These are phyloP conservation scores for Lolium perenne DNA, from an alignment of 176 grass and related monocot genomes.

Conservation along the genomic window DNA sequence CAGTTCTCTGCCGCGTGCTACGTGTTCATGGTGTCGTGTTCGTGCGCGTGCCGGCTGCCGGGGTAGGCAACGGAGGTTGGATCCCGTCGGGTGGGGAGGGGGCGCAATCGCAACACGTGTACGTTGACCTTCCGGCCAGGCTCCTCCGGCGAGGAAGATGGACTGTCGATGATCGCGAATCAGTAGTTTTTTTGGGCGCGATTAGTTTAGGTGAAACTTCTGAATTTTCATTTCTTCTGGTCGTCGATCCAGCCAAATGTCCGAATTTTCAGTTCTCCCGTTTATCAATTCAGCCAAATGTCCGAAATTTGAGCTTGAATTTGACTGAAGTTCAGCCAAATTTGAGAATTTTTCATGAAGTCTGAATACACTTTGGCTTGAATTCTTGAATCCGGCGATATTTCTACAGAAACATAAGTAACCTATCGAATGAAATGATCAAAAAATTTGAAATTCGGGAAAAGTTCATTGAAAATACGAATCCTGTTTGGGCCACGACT, in stretches of 20 bases:
- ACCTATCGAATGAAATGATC: neutral
- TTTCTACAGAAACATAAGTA: neutral
- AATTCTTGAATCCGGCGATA: neutral
- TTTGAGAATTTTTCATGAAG: too few relatives aligned
- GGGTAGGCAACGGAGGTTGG: neutral
- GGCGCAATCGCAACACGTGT: neutral
- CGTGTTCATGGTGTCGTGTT: conserved; percentile 1
- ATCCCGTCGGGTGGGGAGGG: neutral
- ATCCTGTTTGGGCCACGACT: neutral
- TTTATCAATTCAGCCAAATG: neutral
- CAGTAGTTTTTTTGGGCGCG: neutral
- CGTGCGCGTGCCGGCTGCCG: neutral
- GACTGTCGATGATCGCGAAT: neutral
- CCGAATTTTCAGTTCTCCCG: neutral
- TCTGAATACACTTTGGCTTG: too few relatives aligned
- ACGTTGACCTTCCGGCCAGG: neutral
- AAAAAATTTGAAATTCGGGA: neutral
- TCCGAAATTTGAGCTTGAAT: neutral
- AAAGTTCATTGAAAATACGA: neutral
- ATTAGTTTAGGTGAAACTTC: neutral
- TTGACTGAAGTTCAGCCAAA: neutral
- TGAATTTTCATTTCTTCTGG: neutral
- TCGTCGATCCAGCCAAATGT: neutral
- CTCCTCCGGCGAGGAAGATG: neutral
- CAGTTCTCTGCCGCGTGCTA: neutral